Percentiles rank a stretch among this genome's conserved stretches.
phyloP scores from a whole-genome alignment of 1,139 yeast species.

The Geotrichum fermentans region DNA sequence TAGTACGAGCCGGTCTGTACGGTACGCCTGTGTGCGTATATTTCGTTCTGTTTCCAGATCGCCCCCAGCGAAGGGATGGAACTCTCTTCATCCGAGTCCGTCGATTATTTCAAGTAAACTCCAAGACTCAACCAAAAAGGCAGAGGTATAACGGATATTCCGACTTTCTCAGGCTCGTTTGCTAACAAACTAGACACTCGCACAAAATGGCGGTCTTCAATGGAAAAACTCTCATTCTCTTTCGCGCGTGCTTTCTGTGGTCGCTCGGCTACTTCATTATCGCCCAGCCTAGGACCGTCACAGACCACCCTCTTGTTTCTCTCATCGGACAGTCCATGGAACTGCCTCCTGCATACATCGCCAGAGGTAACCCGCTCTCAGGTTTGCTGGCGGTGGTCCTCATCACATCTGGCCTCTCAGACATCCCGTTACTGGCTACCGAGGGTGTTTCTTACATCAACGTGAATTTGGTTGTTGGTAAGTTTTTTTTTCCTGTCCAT shows the following conservation, averaged over 20 bases:
- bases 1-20: too few species aligned
- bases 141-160: too few species aligned
- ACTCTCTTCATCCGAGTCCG: too few species aligned
- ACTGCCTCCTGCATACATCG: constrained; percentile 41
- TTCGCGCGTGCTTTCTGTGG: constrained; percentile 44
- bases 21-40: too few species aligned
- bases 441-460: constrained; percentile 19
- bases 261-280: constrained; percentile 42
- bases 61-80: too few species aligned
- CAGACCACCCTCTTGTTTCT: constrained; percentile 44
- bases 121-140: too few species aligned
- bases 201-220: constrained; percentile 31
- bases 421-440: constrained; percentile 26
- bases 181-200: too few species aligned
- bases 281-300: constrained; percentile 38
- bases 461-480: constrained; percentile 19
- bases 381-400: constrained; percentile 46
- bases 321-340: constrained; percentile 56
- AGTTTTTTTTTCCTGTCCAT: constrained; percentile 26
- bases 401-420: constrained; percentile 34
- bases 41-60: too few species aligned
- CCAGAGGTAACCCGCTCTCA: constrained; percentile 40
- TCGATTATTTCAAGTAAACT: too few species aligned
- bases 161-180: too few species aligned
- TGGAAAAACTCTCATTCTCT: constrained; percentile 30